Evolutionary conservation across 352 stramenopile species (phyloP).

Genomic region (Phytopythium montanum): DNA sequence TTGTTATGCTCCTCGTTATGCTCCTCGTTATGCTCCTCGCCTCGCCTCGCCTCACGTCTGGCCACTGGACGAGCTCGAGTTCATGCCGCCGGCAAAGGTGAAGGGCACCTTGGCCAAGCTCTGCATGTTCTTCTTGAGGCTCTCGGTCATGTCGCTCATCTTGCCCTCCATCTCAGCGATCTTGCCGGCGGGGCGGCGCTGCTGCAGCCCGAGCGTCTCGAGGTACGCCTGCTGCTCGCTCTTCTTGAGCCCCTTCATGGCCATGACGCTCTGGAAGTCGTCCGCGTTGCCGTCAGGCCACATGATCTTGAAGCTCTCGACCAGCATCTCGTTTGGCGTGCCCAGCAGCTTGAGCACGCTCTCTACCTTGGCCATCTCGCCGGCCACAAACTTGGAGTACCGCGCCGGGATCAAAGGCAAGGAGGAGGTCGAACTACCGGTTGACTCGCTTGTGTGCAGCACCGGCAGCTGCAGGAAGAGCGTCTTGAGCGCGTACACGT

Average conservation of each 20-base stretch:
- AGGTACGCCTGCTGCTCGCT: constrained; percentile 59
- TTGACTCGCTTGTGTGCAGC: constrained; percentile 49
- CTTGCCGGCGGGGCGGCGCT: constrained; percentile 57
- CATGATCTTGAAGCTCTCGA: constrained; percentile 97
- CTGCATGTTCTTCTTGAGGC: constrained; percentile 85
- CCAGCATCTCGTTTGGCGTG: constrained; percentile 93
- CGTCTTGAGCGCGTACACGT: constrained; percentile 97
- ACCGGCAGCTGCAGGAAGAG: constrained; percentile 94
- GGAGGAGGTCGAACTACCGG: constrained; percentile 35
- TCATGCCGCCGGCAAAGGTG: constrained; percentile 43
- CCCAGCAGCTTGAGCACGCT: constrained; percentile 97
- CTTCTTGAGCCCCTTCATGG: constrained; percentile 91
- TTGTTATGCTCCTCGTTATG: neutral
- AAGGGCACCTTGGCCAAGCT: constrained; percentile 80
- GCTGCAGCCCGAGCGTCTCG: constrained; percentile 66
- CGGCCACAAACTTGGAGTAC: constrained; percentile 97
- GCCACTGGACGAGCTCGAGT: constrained; percentile 12
- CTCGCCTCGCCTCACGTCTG: neutral
- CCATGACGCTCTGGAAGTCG: constrained; percentile 95
- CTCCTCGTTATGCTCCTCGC: neutral
- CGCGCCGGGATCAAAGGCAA: constrained; percentile 82
- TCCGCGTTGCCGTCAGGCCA: constrained; percentile 91
- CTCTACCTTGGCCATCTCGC: constrained; percentile 95
- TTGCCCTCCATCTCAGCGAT: constrained; percentile 84
- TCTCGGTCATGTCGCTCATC: constrained; percentile 86